Evolutionary conservation across 257 asterid species (phyloP).

Genomic region (Nemophila menziesii): DNA sequence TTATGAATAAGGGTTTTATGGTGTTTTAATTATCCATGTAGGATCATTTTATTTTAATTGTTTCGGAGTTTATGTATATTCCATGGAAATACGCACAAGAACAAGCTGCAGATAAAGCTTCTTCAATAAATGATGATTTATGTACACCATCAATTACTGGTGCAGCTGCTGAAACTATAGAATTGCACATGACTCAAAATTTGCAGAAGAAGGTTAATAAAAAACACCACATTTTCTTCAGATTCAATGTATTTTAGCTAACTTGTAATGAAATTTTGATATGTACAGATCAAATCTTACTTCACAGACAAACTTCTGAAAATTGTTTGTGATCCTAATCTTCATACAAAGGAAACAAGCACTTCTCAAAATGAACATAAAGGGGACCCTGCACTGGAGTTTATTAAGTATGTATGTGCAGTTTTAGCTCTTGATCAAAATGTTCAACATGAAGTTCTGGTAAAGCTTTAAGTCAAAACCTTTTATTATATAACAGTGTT

Average conservation of each 20-base stretch:
- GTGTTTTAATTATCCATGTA: slow-evolving; percentile 23
- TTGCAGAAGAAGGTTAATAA: slow-evolving; percentile 58
- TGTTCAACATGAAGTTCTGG: slow-evolving; percentile 96
- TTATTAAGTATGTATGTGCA: slow-evolving; percentile 82
- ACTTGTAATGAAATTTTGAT: slow-evolving; percentile 10
- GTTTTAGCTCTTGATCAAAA: slow-evolving; percentile 86
- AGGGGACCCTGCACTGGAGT: slow-evolving; percentile 80
- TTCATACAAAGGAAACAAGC: slow-evolving; percentile 32
- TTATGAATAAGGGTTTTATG: background rate
- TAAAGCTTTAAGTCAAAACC: slow-evolving; percentile 22
- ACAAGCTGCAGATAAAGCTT: slow-evolving; percentile 53
- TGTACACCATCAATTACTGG: slow-evolving; percentile 95
- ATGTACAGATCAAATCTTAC: slow-evolving; percentile 61
- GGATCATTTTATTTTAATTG: slow-evolving; percentile 82
- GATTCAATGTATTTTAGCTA: slow-evolving; percentile 2
- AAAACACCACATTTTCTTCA: slow-evolving; percentile 1
- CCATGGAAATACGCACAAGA: slow-evolving; percentile 96
- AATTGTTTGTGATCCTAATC: slow-evolving; percentile 69
- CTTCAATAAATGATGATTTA: slow-evolving; percentile 33
- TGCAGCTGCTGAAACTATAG: slow-evolving; percentile 77
- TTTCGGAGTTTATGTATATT: slow-evolving; percentile 70
- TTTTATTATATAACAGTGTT: slow-evolving; percentile 2
- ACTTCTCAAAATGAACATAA: slow-evolving; percentile 37
- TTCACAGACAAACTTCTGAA: slow-evolving; percentile 79
- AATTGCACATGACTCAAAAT: slow-evolving; percentile 53